These are phyloP conservation scores for Arabidopsis suecica DNA, from an alignment of 345 rosid species.

Conservation along the genomic window DNA sequence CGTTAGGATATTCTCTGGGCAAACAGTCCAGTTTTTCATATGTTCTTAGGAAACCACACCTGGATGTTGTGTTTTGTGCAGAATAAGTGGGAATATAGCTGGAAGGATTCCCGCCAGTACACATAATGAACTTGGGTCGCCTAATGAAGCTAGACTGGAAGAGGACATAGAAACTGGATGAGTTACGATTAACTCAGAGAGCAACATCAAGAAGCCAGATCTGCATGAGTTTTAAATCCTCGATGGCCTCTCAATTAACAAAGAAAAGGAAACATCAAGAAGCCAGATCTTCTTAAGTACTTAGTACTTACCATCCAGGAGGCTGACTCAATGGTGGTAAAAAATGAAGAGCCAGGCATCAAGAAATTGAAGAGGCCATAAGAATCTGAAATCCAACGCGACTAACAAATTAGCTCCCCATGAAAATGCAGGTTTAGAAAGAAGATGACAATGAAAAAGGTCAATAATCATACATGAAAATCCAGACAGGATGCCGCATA, in stretches of 20 bases:
- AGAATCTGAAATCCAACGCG: conserved; percentile 59
- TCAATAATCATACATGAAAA: conserved; percentile 72
- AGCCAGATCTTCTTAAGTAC: conserved; percentile 35
- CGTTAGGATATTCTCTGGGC: conserved; percentile 14
- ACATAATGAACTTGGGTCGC: conserved; percentile 85
- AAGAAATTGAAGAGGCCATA: conserved; percentile 82
- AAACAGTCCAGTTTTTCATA: conserved; percentile 8
- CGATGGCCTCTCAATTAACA: conserved; percentile 4
- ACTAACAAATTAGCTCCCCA: conserved; percentile 26
- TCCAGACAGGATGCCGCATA: conserved; percentile 95
- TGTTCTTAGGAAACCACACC: conserved; percentile 49
- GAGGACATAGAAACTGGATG: conserved; percentile 5
- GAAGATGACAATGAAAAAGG: conserved; percentile 11
- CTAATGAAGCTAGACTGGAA: conserved; percentile 80
- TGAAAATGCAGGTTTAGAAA: conserved; percentile 9
- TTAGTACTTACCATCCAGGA: conserved; percentile 83
- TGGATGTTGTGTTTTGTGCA: conserved; percentile 60
- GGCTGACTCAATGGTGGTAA: conserved; percentile 76
- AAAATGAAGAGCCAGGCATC: conserved; percentile 88
- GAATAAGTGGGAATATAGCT: conserved; percentile 74
- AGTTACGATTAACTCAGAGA: background rate
- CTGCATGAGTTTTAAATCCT: background rate
- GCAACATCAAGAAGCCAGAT: background rate
- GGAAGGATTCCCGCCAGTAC: conserved; percentile 81
- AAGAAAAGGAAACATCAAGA: conserved; percentile 8